Evolutionary conservation across 306 rosid genomes (phyloP).

Genomic region (Bauhinia variegata): DNA sequence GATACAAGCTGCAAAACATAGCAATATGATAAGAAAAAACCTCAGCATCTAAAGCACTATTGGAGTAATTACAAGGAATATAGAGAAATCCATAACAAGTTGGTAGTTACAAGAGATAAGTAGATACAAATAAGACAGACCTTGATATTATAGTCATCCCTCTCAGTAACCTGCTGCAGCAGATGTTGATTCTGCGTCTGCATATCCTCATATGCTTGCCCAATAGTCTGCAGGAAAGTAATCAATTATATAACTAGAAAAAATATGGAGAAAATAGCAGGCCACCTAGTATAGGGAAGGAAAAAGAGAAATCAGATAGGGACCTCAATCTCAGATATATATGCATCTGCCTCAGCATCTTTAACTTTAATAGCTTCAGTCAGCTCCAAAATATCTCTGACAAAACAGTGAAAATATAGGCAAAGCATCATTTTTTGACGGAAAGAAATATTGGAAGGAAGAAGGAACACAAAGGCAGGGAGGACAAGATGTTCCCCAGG

Average conservation of each 20-base stretch:
- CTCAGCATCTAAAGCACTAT: conserved; percentile 21
- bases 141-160: conserved; percentile 97
- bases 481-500: too few species aligned
- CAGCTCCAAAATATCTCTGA: conserved; percentile 81
- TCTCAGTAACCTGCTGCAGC: conserved; percentile 82
- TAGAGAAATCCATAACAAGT: conserved; percentile 12
- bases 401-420: conserved; percentile 31
- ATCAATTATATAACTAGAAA: conserved; percentile 27
- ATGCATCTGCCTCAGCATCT: conserved; percentile 84
- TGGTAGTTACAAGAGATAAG: conserved; percentile 27
- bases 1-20: conserved; percentile 85
- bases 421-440: not conserved
- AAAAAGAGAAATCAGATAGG: conserved; percentile 14
- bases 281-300: conserved; percentile 11
- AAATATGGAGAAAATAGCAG: not conserved
- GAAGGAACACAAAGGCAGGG: too few species aligned
- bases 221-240: conserved; percentile 71
- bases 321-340: conserved; percentile 97
- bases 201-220: conserved; percentile 99
- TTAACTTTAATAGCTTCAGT: conserved; percentile 80
- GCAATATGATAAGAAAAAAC: conserved; percentile 31
- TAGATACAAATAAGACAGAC: conserved; percentile 37
- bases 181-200: conserved; percentile 94
- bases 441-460: too few species aligned
- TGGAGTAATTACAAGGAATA: conserved; percentile 26